Conservation (phyloP, 139 green algal species). For the Chlamydomonas sp. region DNA sequence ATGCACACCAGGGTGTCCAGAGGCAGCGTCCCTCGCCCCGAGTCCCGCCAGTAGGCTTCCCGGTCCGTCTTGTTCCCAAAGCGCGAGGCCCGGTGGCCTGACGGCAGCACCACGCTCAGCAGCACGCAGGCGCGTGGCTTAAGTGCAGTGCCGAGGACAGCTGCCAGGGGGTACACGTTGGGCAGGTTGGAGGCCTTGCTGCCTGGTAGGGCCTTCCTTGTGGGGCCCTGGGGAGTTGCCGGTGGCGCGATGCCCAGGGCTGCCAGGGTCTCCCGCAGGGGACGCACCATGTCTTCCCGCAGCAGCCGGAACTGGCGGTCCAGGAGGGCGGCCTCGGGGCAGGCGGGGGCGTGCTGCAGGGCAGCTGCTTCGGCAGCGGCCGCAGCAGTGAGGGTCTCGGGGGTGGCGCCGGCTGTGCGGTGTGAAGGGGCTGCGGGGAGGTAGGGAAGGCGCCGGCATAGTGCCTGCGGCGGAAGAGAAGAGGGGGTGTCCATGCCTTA, state of each 20-base stretch:
- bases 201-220: too few species aligned
- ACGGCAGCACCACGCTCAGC: constrained; percentile 37
- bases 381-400: not conserved
- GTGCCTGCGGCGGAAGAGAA: too few species aligned
- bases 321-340: constrained; percentile 50
- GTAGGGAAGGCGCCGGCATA: too few species aligned
- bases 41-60: too few species aligned
- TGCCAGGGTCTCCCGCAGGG: constrained; percentile 40
- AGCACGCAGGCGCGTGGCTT: constrained; percentile 48
- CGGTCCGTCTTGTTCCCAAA: constrained; percentile 16
- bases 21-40: constrained; percentile 34
- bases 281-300: constrained; percentile 56
- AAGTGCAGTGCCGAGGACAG: constrained; percentile 14
- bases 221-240: too few species aligned
- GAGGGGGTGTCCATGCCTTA: too few species aligned
- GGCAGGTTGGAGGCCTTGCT: not conserved
- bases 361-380: too few species aligned
- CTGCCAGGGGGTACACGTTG: constrained; percentile 30
- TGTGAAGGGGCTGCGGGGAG: too few species aligned
- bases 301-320: constrained; percentile 66
- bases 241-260: constrained; percentile 4
- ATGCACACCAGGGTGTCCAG: constrained; percentile 46
- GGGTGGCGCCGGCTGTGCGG: too few species aligned
- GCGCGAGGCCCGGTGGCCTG: constrained; percentile 12
- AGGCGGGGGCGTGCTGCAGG: not conserved